phyloP scores from a whole-genome alignment of 768 basidiomycete species.

The Kwoniella dendrophila region DNA sequence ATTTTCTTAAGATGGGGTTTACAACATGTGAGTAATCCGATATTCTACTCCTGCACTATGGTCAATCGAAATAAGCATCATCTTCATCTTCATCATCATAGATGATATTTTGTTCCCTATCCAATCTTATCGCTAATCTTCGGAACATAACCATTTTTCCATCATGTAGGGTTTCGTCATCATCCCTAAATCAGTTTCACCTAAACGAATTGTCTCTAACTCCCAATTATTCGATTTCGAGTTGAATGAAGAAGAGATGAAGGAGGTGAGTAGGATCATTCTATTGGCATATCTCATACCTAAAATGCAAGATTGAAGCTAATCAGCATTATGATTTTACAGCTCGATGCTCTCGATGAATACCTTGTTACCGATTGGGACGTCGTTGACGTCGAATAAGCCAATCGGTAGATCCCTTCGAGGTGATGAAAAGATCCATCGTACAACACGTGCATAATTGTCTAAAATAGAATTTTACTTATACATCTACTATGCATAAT shows the following conservation, averaged over 20 bases:
- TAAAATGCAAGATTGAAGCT: background rate
- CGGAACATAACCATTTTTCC: background rate
- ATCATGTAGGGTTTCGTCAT: conserved; percentile 55
- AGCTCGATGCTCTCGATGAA: conserved; percentile 56
- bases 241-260: conserved; percentile 58
- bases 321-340: background rate
- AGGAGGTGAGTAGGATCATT: conserved; percentile 50
- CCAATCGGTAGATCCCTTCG: background rate
- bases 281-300: background rate
- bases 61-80: background rate
- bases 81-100: background rate
- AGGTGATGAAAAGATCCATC: background rate
- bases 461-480: conserved; percentile 1
- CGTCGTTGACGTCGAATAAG: conserved; percentile 52
- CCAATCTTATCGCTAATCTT: background rate
- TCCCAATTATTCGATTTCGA: conserved; percentile 60
- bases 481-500: no score
- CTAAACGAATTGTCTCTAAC: conserved; percentile 59
- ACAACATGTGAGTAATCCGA: conserved; percentile 63
- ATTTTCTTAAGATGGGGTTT: conserved; percentile 78
- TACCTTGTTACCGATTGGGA: conserved; percentile 58
- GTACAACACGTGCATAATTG: no score
- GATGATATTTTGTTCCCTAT: background rate
- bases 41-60: background rate
- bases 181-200: conserved; percentile 60